These are phyloP conservation scores for Fusarium sp. DNA, from an alignment of 2,329 filamentous ascomycete species.

Conservation along the genomic window DNA sequence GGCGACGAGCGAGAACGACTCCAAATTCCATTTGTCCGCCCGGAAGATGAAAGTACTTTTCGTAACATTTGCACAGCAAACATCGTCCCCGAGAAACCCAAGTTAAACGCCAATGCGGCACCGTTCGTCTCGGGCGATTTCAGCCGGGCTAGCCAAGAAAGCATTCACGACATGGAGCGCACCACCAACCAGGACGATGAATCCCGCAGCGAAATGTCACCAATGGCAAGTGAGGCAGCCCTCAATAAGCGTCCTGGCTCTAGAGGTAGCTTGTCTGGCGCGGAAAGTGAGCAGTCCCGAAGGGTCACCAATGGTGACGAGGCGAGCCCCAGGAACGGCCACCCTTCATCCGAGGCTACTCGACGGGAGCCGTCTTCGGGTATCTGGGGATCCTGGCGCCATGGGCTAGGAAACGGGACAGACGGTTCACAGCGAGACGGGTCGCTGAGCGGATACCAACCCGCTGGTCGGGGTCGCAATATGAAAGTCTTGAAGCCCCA, in stretches of 20 bases:
- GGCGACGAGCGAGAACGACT: slow-evolving; percentile 88
- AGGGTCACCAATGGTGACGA: slow-evolving; percentile 40
- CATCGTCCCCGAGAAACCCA: slow-evolving; percentile 64
- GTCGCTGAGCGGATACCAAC: slow-evolving; percentile 75
- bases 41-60: slow-evolving; percentile 86
- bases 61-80: slow-evolving; percentile 77
- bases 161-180: slow-evolving; percentile 18
- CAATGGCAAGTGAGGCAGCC: slow-evolving; percentile 51
- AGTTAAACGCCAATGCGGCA: slow-evolving; percentile 65
- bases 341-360: slow-evolving; percentile 43
- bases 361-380: slow-evolving; percentile 63
- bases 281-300: slow-evolving; percentile 55
- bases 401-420: slow-evolving; percentile 60
- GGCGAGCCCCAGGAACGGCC: slow-evolving; percentile 43
- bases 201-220: slow-evolving; percentile 49
- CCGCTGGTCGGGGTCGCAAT: slow-evolving; percentile 70
- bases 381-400: slow-evolving; percentile 79
- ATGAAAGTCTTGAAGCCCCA: slow-evolving; percentile 93
- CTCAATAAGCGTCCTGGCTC: slow-evolving; percentile 49
- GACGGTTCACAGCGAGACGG: slow-evolving; percentile 65
- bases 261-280: slow-evolving; percentile 54
- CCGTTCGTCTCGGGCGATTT: slow-evolving; percentile 56
- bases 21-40: slow-evolving; percentile 90
- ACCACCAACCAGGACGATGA: slow-evolving; percentile 44
- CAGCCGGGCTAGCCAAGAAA: slow-evolving; percentile 37